A percentile compares a stretch with the other conserved stretches of the same genome.
These are phyloP conservation scores for Sporormia fimetaria DNA, from an alignment of 495 filamentous ascomycete genomes.

Conservation along the genomic window DNA sequence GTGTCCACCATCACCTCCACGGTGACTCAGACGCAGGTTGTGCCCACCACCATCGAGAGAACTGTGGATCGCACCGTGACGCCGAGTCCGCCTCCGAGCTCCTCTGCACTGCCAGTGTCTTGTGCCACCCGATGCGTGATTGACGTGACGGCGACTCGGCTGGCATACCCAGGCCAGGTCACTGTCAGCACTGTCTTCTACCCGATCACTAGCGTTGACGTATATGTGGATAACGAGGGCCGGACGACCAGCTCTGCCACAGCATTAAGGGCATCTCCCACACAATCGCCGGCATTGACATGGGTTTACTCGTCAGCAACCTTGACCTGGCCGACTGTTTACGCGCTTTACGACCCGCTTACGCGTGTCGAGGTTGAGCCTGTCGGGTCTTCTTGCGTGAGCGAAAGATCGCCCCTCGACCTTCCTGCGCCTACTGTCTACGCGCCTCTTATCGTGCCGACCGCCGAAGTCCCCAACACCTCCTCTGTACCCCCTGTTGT, in stretches of 20 bases:
- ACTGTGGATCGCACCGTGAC: slow-evolving; percentile 3
- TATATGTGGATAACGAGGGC: slow-evolving; percentile 11
- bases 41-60: slow-evolving; percentile 7
- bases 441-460: slow-evolving; percentile 11
- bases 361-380: slow-evolving; percentile 10
- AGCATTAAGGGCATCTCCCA: background rate
- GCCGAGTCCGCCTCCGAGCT: background rate
- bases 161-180: slow-evolving; percentile 17
- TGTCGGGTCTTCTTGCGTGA: slow-evolving; percentile 7
- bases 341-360: slow-evolving; percentile 16
- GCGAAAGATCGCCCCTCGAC: slow-evolving; percentile 1
- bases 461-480: slow-evolving; percentile 3
- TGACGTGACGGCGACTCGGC: slow-evolving; percentile 13
- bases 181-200: slow-evolving; percentile 6
- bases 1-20: slow-evolving; percentile 16
- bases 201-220: slow-evolving; percentile 7
- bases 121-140: slow-evolving; percentile 18
- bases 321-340: slow-evolving; percentile 22
- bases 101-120: slow-evolving; percentile 6
- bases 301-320: slow-evolving; percentile 13
- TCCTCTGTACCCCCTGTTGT: slow-evolving; percentile 5
- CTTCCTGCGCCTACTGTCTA: slow-evolving; percentile 18
- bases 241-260: background rate
- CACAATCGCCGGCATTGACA: slow-evolving; percentile 7
- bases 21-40: slow-evolving; percentile 3